phyloP scores from a whole-genome alignment of 345 rosid species.

The Noccaea bulbosa region DNA sequence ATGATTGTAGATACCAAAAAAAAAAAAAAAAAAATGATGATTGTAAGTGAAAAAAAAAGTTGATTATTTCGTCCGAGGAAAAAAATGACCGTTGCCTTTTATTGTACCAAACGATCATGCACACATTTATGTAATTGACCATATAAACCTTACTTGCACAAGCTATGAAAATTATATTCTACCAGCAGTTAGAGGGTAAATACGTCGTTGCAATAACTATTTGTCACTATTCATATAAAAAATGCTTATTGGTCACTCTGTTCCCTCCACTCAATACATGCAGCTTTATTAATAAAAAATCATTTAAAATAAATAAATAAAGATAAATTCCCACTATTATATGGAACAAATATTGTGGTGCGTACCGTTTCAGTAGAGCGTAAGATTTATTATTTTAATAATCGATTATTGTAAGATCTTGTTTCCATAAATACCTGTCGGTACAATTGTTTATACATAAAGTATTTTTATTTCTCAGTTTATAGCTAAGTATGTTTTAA shows the following conservation, averaged over 20 bases:
- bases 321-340: slow-evolving; percentile 17
- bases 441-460: slow-evolving; percentile 27
- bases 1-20: background rate
- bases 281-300: slow-evolving; percentile 1
- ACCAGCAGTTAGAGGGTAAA: background rate
- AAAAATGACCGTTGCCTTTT: slow-evolving; percentile 31
- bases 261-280: slow-evolving; percentile 31
- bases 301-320: background rate
- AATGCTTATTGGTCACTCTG: slow-evolving; percentile 15
- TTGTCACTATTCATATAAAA: slow-evolving; percentile 11
- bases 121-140: slow-evolving; percentile 7
- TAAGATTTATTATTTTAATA: slow-evolving; percentile 28
- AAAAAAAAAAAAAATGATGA: background rate
- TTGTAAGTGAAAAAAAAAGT: background rate
- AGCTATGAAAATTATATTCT: background rate
- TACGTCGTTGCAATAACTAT: background rate
- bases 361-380: slow-evolving; percentile 32
- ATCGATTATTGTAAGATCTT: background rate
- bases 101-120: slow-evolving; percentile 23
- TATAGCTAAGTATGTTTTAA: too few relatives aligned
- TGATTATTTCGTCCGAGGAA: slow-evolving; percentile 14
- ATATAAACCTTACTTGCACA: background rate
- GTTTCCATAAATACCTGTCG: slow-evolving; percentile 29
- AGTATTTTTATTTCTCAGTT: background rate
- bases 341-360: slow-evolving; percentile 19